A percentile compares a stretch with the other conserved stretches of the same genome.
phyloP scores from a whole-genome alignment of 352 stramenopile genomes.

The Thalassiosira livingstoniorum region DNA sequence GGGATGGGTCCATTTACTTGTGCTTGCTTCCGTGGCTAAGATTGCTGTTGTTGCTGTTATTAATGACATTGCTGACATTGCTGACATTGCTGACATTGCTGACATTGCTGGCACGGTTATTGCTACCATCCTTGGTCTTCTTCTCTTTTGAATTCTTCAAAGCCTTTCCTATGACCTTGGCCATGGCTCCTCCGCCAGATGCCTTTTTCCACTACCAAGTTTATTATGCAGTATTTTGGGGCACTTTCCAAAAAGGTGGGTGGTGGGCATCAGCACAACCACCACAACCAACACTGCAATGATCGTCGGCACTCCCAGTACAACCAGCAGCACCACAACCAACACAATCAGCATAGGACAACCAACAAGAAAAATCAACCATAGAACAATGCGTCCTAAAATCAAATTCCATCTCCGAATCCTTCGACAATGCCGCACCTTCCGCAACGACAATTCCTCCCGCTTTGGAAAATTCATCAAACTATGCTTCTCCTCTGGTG shows the following conservation, averaged over 20 bases:
- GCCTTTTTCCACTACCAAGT: conserved; percentile 96
- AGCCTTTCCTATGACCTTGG: background rate
- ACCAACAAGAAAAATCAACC: conserved; percentile 6
- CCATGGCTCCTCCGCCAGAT: too few species aligned
- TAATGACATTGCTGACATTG: too few species aligned
- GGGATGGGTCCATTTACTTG: background rate
- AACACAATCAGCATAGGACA: background rate
- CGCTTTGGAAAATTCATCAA: conserved; percentile 71
- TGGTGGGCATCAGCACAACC: too few species aligned
- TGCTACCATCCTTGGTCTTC: too few species aligned
- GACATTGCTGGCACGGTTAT: too few species aligned
- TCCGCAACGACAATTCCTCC: conserved; percentile 89
- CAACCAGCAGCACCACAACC: too few species aligned
- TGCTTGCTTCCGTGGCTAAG: background rate
- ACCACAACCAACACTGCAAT: too few species aligned
- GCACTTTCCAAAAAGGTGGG: conserved; percentile 68
- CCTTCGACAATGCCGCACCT: conserved; percentile 95
- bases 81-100: too few species aligned
- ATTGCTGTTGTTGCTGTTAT: too few species aligned
- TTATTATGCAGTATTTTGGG: conserved; percentile 92
- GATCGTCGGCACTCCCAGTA: too few species aligned
- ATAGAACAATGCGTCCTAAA: conserved; percentile 84
- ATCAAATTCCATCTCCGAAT: conserved; percentile 92
- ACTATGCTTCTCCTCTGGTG: conserved; percentile 86
- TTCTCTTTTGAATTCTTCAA: background rate